Evolutionary conservation across 2,329 filamentous ascomycete genomes (phyloP), one percentile per base, ranked within the genome.

Genomic region (Triangularia setosa): DNA sequence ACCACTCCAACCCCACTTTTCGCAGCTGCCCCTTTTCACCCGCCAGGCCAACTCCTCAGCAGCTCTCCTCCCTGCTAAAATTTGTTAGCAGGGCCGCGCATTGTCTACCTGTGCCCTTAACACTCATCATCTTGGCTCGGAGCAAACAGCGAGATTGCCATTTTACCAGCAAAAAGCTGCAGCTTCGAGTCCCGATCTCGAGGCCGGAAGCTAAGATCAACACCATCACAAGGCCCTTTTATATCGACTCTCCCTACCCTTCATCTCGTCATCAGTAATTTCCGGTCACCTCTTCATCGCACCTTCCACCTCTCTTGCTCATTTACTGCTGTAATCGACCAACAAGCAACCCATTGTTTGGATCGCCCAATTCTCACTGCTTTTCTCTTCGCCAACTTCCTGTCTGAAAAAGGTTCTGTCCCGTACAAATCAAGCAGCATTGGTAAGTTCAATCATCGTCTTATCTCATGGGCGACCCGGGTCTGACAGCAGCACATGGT

Each of bases 81-180:
- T 63, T 64, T 69, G 11, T 69, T 69, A 69, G 40, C 58, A 58
- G 23, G 4, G 1, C 30, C 62, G 28, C 30, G 2, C 12, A 28
- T 27, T 24, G 64, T 28, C 12, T 9, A 23, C 27, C 12, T 12
- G 7, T 5, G 2, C 1, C 14, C 16, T 52, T 69, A 69, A 62
- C 67, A 66, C 35, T 18, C 7, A 4, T 40, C 54, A 69, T 65
- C 65, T 40, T 24, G 4, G 16, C 11, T 4, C 2, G 28, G 64
- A 68, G 64, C 60, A 18, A 16, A 18, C 14, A 5, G 4, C 11
- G 64, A 65, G 66, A 63, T 58, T 7, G 25, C 18, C 28, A 40
- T 18, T 18, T 16, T 28, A 28, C 27, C 25, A 18, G 55, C 61
- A 48, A 48, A 48, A 48, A 48, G 40, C n/a, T 48, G 40, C n/a